These are phyloP conservation scores for Rubus idaeus DNA, from an alignment of 306 rosid species.

Conservation along the genomic window DNA sequence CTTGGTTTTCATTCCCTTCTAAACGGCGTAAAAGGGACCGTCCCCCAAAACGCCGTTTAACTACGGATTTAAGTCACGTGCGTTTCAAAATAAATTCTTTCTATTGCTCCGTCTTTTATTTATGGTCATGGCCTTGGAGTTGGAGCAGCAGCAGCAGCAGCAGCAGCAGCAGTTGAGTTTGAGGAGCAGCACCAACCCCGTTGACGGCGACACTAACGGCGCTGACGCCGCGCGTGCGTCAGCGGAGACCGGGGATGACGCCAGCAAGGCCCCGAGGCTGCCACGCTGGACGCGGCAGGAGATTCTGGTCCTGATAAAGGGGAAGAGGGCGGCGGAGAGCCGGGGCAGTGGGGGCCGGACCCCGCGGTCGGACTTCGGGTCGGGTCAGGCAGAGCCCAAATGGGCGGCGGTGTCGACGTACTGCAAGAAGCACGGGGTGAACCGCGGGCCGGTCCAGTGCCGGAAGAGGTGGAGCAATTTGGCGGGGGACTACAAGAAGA, in stretches of 20 bases:
- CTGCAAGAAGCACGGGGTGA: conserved; percentile 86
- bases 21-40: conserved; percentile 89
- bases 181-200: conserved; percentile 23
- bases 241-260: conserved; percentile 62
- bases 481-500: conserved; percentile 95
- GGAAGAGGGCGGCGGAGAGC: conserved; percentile 79
- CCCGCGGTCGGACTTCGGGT: conserved; percentile 51
- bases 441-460: conserved; percentile 97
- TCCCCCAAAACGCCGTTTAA: conserved; percentile 59
- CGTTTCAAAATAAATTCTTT: not conserved
- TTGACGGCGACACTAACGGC: conserved; percentile 45
- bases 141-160: conserved; percentile 37
- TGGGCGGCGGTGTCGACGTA: conserved; percentile 91
- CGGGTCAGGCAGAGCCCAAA: conserved; percentile 76
- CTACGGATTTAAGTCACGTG: conserved; percentile 57
- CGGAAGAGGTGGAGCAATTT: conserved; percentile 98
- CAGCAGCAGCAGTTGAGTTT: conserved; percentile 37
- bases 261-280: conserved; percentile 65
- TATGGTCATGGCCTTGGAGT: conserved; percentile 57
- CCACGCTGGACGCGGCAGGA: conserved; percentile 98
- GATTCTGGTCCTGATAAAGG: conserved; percentile 86
- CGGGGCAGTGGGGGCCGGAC: conserved; percentile 58
- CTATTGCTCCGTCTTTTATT: not conserved
- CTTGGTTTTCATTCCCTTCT: conserved; percentile 12
- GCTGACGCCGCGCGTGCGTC: conserved; percentile 35